Evolutionary conservation across 164 flowering plant species (phyloP).

Genomic region (Vitis amurensis): DNA sequence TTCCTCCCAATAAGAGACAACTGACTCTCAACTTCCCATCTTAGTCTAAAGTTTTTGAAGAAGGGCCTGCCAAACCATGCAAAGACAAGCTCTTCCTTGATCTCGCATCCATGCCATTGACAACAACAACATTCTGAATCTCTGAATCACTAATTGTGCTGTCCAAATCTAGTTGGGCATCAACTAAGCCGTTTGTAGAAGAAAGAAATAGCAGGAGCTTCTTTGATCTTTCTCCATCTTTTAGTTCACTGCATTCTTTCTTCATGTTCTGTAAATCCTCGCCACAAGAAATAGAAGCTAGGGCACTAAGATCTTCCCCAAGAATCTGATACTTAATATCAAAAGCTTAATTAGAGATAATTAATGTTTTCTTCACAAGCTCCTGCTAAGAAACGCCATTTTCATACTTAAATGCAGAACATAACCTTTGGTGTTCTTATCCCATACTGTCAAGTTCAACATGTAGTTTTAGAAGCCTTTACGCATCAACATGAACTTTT

Average conservation of each 20-base stretch:
- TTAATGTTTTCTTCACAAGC: constrained; percentile 32
- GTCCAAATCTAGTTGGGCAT: constrained; percentile 27
- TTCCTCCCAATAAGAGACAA: constrained; percentile 8
- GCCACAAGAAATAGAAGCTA: constrained; percentile 42
- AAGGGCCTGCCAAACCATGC: constrained; percentile 24
- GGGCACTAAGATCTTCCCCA: constrained; percentile 55
- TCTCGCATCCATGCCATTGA: constrained; percentile 49
- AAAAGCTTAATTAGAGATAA: constrained; percentile 32
- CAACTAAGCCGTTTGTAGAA: constrained; percentile 39
- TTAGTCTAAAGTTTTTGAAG: constrained; percentile 21
- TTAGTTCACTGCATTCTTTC: constrained; percentile 37
- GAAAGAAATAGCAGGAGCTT: constrained; percentile 43
- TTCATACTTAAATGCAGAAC: neutral
- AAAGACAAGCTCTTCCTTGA: constrained; percentile 26
- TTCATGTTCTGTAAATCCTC: constrained; percentile 51
- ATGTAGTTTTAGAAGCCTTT: too few relatives aligned
- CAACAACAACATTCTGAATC: constrained; percentile 45
- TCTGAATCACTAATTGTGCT: constrained; percentile 38
- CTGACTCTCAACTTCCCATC: constrained; percentile 6
- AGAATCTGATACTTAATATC: constrained; percentile 49
- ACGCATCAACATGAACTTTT: too few relatives aligned
- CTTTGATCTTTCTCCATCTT: constrained; percentile 23
- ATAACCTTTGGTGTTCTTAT: too few relatives aligned
- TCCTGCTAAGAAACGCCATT: constrained; percentile 43
- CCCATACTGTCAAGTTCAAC: too few relatives aligned